These are phyloP conservation scores for Elsinoe perseae DNA, from an alignment of 2,329 filamentous ascomycete species.

Conservation along the genomic window DNA sequence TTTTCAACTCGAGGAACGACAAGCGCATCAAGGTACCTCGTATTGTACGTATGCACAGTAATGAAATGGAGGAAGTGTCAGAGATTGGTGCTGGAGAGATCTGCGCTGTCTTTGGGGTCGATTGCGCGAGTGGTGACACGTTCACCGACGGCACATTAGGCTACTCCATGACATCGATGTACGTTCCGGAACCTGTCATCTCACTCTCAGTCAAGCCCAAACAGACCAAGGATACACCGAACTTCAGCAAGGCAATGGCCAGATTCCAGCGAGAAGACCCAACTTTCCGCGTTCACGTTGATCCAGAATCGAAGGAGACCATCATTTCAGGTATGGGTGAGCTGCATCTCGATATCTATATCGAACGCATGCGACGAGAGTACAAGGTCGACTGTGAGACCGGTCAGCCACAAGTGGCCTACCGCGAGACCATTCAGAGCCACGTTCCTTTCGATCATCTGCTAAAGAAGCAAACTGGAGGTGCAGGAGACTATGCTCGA, in stretches of 20 bases:
- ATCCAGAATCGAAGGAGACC: slow-evolving; percentile 86
- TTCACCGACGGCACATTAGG: slow-evolving; percentile 90
- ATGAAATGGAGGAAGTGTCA: slow-evolving; percentile 94
- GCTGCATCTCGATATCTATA: slow-evolving; percentile 91
- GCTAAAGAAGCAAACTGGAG: slow-evolving; percentile 90
- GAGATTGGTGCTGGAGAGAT: slow-evolving; percentile 96
- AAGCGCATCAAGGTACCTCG: slow-evolving; percentile 96
- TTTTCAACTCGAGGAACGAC: slow-evolving; percentile 88
- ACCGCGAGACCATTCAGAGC: slow-evolving; percentile 83
- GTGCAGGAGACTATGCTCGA: slow-evolving; percentile 89
- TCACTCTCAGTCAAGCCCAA: slow-evolving; percentile 96
- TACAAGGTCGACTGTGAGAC: slow-evolving; percentile 94
- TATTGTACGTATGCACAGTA: slow-evolving; percentile 98
- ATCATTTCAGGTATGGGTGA: slow-evolving; percentile 99
- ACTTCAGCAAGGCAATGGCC: slow-evolving; percentile 98
- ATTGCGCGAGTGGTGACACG: slow-evolving; percentile 94
- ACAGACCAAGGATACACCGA: slow-evolving; percentile 79
- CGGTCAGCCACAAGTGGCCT: slow-evolving; percentile 94
- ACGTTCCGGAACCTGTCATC: slow-evolving; percentile 95
- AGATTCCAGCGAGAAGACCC: slow-evolving; percentile 98
- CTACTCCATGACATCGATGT: slow-evolving; percentile 97
- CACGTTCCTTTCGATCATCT: slow-evolving; percentile 83
- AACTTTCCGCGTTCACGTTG: slow-evolving; percentile 91
- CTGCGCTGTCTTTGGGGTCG: slow-evolving; percentile 94
- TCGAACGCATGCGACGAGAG: slow-evolving; percentile 92